These are phyloP conservation scores for Colletotrichum tabaci DNA, from an alignment of 2,329 filamentous ascomycete genomes.

Conservation along the genomic window DNA sequence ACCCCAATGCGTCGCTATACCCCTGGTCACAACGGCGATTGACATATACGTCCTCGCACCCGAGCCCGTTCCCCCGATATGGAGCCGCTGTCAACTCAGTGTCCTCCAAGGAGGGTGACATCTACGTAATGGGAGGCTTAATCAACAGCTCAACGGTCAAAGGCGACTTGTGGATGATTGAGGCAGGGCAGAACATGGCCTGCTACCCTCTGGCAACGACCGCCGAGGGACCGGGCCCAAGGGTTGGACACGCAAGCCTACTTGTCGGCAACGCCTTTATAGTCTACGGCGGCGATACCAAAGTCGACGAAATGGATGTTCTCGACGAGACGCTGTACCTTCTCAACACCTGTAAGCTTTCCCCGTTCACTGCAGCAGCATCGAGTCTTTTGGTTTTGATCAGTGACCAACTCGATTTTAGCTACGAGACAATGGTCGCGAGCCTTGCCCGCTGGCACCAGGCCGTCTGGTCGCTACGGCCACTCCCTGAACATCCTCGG, in stretches of 20 bases:
- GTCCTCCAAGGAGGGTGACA: constrained; percentile 95
- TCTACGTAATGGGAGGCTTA: constrained; percentile 97
- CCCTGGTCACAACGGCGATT: constrained; percentile 95
- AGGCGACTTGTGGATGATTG: constrained; percentile 97
- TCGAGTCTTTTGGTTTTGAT: neutral
- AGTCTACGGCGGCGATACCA: constrained; percentile 98
- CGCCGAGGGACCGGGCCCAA: constrained; percentile 92
- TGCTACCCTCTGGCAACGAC: constrained; percentile 95
- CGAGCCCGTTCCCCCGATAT: constrained; percentile 95
- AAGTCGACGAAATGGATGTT: constrained; percentile 91
- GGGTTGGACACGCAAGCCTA: constrained; percentile 94
- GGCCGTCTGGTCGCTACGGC: constrained; percentile 92
- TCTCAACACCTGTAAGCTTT: constrained; percentile 90
- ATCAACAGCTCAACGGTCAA: constrained; percentile 97
- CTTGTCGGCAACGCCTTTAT: constrained; percentile 99
- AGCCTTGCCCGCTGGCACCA: constrained; percentile 87
- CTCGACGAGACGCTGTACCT: constrained; percentile 97
- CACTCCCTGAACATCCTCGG: constrained; percentile 97
- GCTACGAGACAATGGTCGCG: constrained; percentile 98
- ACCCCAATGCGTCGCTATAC: constrained; percentile 86
- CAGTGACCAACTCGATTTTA: constrained; percentile 54
- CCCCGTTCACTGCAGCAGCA: neutral
- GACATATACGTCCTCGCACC: constrained; percentile 85
- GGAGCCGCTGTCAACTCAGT: constrained; percentile 94
- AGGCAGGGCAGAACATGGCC: constrained; percentile 87